Base-by-base conservation (phyloP, 164 flowering plant species). In the Saururus chinensis region DNA sequence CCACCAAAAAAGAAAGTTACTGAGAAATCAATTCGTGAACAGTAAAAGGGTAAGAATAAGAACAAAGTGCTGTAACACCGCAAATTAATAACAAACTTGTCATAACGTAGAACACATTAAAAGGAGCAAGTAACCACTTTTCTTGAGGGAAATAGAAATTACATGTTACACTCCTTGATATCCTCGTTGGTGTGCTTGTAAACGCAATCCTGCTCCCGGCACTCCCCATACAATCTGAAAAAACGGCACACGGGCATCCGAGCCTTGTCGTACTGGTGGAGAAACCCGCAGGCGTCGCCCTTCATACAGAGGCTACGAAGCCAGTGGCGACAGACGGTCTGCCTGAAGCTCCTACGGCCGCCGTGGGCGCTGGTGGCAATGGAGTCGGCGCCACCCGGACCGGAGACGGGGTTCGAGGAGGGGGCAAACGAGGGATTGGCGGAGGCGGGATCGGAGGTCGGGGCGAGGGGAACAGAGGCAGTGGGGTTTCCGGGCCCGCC, bases 311-410 rank as follows among this genome's bases (percentile, higher is more conserved):
- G 85, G 51, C 96, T 79, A 14, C 97, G 83, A 1, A 95, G 85
- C 99, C 97, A 95, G 76, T 95, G 99, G 63, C 99, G 82, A 68
- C 99, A 95, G 12, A 95, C 99, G 12, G 97, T 95, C 82, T 95
- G 96, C 66, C 99, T 76, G 78, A 82, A 95, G 75, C 99, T 95
- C 61, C 93, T 68, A 59, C 92, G 63, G 1, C 84, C 83, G 12
- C 60, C 30, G 17, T 51, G 67, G 19, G 75, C 65, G 1, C 57
- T 37, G 13, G 53, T 51, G 12, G 30, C 56, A 35, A 64, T 65
- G 10, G 72, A 57, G 23, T 26, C 53, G 13, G 19, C 40, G 52
- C 52, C 61, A 19, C 75, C 40, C 19, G 77, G 41, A 25, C 19
- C 30, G 54, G 71, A 49, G 45, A 74, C 52, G 21, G 80, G 49